Base-by-base conservation (phyloP, 1,284 basidiomycete genomes). In the Trichosporon ovoides region DNA sequence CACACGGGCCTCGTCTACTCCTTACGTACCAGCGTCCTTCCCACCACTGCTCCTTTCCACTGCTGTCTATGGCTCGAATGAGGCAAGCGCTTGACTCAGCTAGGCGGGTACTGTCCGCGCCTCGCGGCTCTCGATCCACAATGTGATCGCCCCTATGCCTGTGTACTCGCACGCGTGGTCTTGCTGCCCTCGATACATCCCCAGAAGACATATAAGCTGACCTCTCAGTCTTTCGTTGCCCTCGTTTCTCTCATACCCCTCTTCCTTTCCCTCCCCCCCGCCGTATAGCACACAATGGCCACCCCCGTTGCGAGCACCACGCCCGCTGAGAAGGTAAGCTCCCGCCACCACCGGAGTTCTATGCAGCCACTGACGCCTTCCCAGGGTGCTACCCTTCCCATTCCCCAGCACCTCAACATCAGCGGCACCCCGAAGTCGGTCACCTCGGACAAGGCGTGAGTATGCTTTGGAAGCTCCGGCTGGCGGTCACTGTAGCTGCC, bases 371-470 rank as follows among this genome's bases (percentile, higher is more conserved):
- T n/a, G n/a, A n/a, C n/a, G n/a, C n/a, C n/a, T n/a, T n/a, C 28
- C 22, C 24, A 48, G 43, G 43, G 43, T 22, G n/a, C 22, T 22
- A 22, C 43, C 13, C 22, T 48, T 14, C 43, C 43, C 22, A 48
- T 48, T 28, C 43, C 43, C 19, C 22, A 48, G 43, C 22, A 48
- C 22, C 43, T 48, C 43, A 48, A 48, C 43, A 48, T 48, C 43
- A 48, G 43, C 43, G 43, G 43, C 43, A 48, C 43, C 43, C 43
- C 43, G 38, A 54, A 28, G 38, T 33, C 38, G 33, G 53, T 33
- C 9, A 33, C 16, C 31, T 38, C 38, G 19, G 37, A 31, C 24
- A 28, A 31, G 37, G 11, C 52, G 52, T 38, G 52, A 53, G 49
- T 51, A 19, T 7, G 14, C 9, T n/a, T n/a, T n/a, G n/a, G 7